Evolutionary conservation across 306 rosid species (phyloP).

Genomic region (Vigna trinervia): DNA sequence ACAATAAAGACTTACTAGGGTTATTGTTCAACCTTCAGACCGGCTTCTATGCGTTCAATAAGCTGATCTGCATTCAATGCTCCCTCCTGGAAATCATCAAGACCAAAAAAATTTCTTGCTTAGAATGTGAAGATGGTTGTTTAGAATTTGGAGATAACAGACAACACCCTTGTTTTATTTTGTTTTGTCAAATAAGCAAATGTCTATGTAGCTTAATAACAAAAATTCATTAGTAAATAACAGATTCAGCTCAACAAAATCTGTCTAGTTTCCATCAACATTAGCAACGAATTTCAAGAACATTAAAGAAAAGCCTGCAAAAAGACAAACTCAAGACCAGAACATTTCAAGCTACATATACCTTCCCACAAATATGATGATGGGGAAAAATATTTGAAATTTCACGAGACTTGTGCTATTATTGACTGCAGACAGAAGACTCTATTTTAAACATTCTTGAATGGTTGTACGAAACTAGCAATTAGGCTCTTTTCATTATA

Average conservation of each 20-base stretch:
- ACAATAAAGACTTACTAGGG: constrained; percentile 45
- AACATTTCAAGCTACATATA: constrained; percentile 13
- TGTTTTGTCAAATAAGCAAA: constrained; percentile 30
- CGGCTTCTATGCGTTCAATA: constrained; percentile 68
- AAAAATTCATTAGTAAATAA: constrained; percentile 8
- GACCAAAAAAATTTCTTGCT: not conserved
- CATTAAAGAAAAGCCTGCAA: not conserved
- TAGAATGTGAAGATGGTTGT: not conserved
- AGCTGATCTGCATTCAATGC: constrained; percentile 81
- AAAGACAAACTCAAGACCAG: constrained; percentile 21
- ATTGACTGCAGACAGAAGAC: not conserved
- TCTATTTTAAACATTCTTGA: not conserved
- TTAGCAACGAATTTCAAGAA: not conserved
- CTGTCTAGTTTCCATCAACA: not conserved
- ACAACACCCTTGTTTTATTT: not conserved
- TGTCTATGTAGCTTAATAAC: constrained; percentile 9
- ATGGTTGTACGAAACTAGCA: not conserved
- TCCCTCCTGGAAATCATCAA: constrained; percentile 74
- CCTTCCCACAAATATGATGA: constrained; percentile 4
- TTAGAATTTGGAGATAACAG: constrained; percentile 1
- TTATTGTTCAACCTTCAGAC: constrained; percentile 74
- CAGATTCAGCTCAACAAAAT: constrained; percentile 36
- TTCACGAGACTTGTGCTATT: too few relatives aligned
- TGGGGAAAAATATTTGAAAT: not conserved
- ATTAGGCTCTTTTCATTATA: constrained; percentile 25